Percentiles rank a stretch among this genome's conserved stretches.
Conservation (phyloP, 257 asterid species). For the Gynochthodes officinalis region DNA sequence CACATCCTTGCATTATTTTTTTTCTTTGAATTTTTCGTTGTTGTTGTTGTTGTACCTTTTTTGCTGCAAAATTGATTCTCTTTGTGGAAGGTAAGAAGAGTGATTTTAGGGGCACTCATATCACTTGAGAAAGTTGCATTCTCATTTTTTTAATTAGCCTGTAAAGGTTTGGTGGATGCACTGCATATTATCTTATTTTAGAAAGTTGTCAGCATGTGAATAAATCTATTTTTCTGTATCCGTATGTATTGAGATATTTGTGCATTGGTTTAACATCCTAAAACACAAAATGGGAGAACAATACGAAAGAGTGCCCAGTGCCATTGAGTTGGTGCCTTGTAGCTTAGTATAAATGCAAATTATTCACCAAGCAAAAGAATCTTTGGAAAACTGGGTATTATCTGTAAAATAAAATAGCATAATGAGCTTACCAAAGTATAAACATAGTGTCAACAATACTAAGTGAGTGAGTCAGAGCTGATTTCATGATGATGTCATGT, state of each 20-base stretch:
- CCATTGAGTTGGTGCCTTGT: neutral
- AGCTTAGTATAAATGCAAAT: neutral
- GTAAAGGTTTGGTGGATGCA: neutral
- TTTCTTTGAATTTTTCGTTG: neutral
- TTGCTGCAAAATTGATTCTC: neutral
- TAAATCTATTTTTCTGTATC: neutral
- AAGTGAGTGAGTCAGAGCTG: neutral
- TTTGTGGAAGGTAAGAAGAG: neutral
- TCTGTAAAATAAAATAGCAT: neutral
- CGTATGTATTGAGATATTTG: too few relatives aligned
- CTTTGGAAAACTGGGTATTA: neutral
- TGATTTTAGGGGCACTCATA: neutral
- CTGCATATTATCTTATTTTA: too few relatives aligned
- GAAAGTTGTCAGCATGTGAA: neutral
- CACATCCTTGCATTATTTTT: neutral
- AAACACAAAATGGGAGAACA: neutral
- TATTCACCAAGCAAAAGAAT: neutral
- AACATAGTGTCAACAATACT: neutral
- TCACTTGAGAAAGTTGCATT: neutral
- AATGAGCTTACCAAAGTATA: neutral
- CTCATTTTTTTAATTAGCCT: neutral
- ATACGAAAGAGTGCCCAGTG: neutral
- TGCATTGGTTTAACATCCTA: too few relatives aligned
- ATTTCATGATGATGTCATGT: neutral
- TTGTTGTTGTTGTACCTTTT: neutral